Base-by-base conservation (phyloP, 2,329 filamentous ascomycete species). In the Fusarium succisae region DNA sequence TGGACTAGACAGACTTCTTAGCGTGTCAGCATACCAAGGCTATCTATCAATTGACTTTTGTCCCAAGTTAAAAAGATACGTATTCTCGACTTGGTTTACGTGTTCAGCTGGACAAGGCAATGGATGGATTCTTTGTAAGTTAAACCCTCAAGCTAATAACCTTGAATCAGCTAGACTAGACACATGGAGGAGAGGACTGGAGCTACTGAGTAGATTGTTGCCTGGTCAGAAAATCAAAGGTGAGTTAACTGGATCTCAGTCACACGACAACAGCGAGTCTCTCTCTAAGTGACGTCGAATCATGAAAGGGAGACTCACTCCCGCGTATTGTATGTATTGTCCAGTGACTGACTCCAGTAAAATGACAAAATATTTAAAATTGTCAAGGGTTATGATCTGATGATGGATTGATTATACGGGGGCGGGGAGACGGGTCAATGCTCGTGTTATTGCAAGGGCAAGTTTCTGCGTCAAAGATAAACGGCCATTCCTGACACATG, bases 381-480 rank as follows among this genome's bases (percentile, higher is more conserved):
- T 72, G 57, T 32, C 71, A 66, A 73, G 72, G 71, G 64, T 57
- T 22, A 75, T 74, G 64, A 72, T 73, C 69, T 75, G 72, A 74
- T 74, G 72, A 74, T 70, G 43, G 30, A 45, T 54, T n/a, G 35
- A 59, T 47, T 56, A 58, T 59, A 69, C 59, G 45, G 53, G 71
- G 58, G 66, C 44, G 50, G 71, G 56, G 59, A 67, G 59, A 38
- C 55, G 47, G 66, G 66, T 44, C 50, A 47, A 58, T 44, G 38
- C 66, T 72, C 47, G 26, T 60, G 53, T 24, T 59, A n/a, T 56
- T 60, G 57, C 67, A 63, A 71, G 70, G 48, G 48, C 48, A 43
- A 55, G 41, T 50, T 48, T 51, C 47, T 57, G 57, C 35, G 53
- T 43, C 51, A 55, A 51, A 72, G 51, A 72, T 73, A 60, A 70